phyloP scores from a whole-genome alignment of 176 grass and related monocot species.

The Luzula sylvatica region DNA sequence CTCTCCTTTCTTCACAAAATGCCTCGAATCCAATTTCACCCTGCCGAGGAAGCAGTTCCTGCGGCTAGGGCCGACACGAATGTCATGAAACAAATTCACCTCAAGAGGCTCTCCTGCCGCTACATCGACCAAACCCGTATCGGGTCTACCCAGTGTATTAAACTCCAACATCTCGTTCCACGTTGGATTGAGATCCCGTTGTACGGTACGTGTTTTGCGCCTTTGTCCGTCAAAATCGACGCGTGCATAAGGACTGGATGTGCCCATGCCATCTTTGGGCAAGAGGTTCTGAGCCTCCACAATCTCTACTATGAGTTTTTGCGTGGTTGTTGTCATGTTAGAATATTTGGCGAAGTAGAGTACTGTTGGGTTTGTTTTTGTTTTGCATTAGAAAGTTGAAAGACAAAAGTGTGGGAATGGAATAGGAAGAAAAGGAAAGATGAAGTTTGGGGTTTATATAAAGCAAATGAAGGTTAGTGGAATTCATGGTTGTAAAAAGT shows the following conservation, averaged over 20 bases:
- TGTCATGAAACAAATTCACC: constrained; percentile 55
- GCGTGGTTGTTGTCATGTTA: constrained; percentile 25
- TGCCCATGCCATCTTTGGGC: constrained; percentile 76
- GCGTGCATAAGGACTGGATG: constrained; percentile 80
- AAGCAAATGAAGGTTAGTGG: background rate
- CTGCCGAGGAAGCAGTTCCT: constrained; percentile 75
- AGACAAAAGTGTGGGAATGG: background rate
- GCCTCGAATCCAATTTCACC: constrained; percentile 60
- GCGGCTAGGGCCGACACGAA: constrained; percentile 45
- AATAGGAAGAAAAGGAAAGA: background rate
- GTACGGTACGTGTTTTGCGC: constrained; percentile 62
- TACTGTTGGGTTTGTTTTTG: constrained; percentile 7
- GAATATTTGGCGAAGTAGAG: background rate
- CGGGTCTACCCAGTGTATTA: constrained; percentile 19
- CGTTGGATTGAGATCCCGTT: constrained; percentile 47
- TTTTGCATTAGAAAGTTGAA: constrained; percentile 8
- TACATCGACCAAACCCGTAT: background rate
- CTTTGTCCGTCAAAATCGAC: constrained; percentile 86
- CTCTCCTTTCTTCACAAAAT: constrained; percentile 75
- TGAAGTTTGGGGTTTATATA: background rate
- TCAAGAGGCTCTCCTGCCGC: constrained; percentile 50
- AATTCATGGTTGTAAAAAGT: constrained; percentile 15
- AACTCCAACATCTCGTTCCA: constrained; percentile 91
- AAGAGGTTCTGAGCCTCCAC: constrained; percentile 73
- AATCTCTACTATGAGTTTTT: constrained; percentile 93